A percentile compares a stretch with the other conserved stretches of the same genome.
Evolutionary conservation across 768 basidiomycete species (phyloP).

Genomic region (Rickenella mellea): DNA sequence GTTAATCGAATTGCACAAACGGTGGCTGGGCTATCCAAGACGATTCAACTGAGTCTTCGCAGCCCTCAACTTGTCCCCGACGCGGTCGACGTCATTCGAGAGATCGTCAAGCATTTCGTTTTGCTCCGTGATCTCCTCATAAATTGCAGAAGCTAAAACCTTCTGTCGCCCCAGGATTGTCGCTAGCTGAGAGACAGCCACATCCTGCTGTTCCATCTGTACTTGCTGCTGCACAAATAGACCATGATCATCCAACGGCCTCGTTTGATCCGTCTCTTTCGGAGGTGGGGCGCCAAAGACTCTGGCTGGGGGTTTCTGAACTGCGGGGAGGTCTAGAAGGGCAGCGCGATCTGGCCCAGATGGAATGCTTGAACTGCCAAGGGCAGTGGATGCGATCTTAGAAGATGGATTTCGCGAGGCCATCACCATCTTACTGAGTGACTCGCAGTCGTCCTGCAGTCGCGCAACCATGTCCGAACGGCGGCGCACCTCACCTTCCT

Average conservation of each 20-base stretch:
- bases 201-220: slow-evolving; percentile 79
- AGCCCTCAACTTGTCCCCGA: slow-evolving; percentile 66
- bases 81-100: slow-evolving; percentile 63
- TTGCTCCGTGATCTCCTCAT: slow-evolving; percentile 71
- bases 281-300: slow-evolving; percentile 69
- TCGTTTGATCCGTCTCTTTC: slow-evolving; percentile 76
- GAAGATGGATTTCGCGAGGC: slow-evolving; percentile 51
- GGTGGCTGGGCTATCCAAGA: slow-evolving; percentile 38
- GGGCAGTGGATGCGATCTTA: slow-evolving; percentile 17
- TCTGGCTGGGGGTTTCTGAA: slow-evolving; percentile 41
- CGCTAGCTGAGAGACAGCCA: slow-evolving; percentile 69
- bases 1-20: slow-evolving; percentile 1
- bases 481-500: slow-evolving; percentile 85
- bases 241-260: slow-evolving; percentile 80
- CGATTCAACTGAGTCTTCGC: slow-evolving; percentile 79
- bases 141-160: slow-evolving; percentile 80
- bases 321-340: slow-evolving; percentile 36
- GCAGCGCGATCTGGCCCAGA: slow-evolving; percentile 55
- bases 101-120: slow-evolving; percentile 82
- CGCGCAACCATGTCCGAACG: slow-evolving; percentile 78
- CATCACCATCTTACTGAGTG: slow-evolving; percentile 77
- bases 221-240: slow-evolving; percentile 69
- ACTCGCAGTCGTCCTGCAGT: slow-evolving; percentile 86
- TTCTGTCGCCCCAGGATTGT: slow-evolving; percentile 78
- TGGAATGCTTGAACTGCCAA: slow-evolving; percentile 30